These are phyloP conservation scores for Lentinula aciculospora DNA, from an alignment of 768 basidiomycete genomes.

Conservation along the genomic window DNA sequence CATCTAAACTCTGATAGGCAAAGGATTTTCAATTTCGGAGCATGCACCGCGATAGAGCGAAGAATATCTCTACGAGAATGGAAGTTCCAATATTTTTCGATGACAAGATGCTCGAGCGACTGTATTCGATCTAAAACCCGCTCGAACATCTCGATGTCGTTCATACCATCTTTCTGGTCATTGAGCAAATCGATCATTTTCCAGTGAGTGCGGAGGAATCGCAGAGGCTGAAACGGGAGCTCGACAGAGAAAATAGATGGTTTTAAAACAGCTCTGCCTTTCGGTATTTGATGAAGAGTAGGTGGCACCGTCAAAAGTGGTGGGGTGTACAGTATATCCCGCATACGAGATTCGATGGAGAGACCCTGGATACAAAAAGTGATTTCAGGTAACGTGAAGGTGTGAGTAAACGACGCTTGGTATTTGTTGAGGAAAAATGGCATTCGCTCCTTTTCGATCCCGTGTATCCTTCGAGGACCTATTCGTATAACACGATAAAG, in stretches of 20 bases:
- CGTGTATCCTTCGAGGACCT: not conserved
- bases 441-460: constrained; percentile 1
- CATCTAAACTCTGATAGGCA: constrained; percentile 4
- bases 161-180: not conserved
- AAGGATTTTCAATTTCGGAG: constrained; percentile 1
- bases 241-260: not conserved
- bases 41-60: not conserved
- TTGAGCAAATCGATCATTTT: not conserved
- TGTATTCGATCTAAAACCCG: not conserved
- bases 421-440: not conserved
- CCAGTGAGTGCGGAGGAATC: constrained; percentile 2
- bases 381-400: not conserved
- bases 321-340: not conserved
- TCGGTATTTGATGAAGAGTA: not conserved
- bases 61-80: not conserved
- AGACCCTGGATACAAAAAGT: not conserved
- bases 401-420: not conserved
- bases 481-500: not conserved
- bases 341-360: not conserved
- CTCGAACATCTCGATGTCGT: not conserved
- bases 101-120: constrained; percentile 1
- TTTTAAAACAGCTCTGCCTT: not conserved
- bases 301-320: not conserved
- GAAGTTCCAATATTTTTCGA: not conserved
- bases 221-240: not conserved